Base-by-base conservation (phyloP, 306 rosid genomes). In the Trifolium subterraneum region DNA sequence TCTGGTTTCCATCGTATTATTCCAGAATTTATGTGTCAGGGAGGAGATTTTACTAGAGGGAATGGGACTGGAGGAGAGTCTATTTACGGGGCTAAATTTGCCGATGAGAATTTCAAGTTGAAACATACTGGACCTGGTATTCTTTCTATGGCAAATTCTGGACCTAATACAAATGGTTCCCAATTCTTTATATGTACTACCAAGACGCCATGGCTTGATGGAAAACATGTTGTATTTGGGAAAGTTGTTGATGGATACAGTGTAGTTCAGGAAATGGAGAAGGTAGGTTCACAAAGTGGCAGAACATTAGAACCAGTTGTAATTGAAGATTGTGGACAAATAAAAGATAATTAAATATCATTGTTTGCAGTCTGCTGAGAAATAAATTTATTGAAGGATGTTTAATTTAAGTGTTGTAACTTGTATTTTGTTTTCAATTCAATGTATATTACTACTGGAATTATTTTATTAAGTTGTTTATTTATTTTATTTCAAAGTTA, bases 1-100 rank as follows among this genome's bases (percentile, higher is more conserved):
- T 90, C 97, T 0, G 0, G n/a, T 6, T 90, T 93, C 51, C 98
- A 90, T 83, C 89, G 97, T 1, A 86, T 93, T 55, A 90, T 93
- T 67, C 98, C 98, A 0, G 45, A 35, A 0, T 89, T 93, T 75
- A 90, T 93, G 98, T 90, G 96, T 61, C 98, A 93, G 11, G 96
- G 97, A 27, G 98, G 97, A 18, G 96, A 93, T 83, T 90, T 90
- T 84, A 90, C 96, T 0, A 85, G 33, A 58, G 96, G 97, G 5
- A 87, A 89, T 80, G 97, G 98, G 9, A 90, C 96, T 0, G 97
- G 97, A 51, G 98, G 98, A 25, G 98, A 91, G 74, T 91, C 98
- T 1, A 93, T 91, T 19, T 93, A 91, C 7, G 98, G 97, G 4
- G 2, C 45, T 0, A 89, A 88, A 50, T 93, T 93, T 69, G 64